Evolutionary conservation across 2,329 filamentous ascomycete species (phyloP).

Genomic region (Colletotrichum cuscutae): DNA sequence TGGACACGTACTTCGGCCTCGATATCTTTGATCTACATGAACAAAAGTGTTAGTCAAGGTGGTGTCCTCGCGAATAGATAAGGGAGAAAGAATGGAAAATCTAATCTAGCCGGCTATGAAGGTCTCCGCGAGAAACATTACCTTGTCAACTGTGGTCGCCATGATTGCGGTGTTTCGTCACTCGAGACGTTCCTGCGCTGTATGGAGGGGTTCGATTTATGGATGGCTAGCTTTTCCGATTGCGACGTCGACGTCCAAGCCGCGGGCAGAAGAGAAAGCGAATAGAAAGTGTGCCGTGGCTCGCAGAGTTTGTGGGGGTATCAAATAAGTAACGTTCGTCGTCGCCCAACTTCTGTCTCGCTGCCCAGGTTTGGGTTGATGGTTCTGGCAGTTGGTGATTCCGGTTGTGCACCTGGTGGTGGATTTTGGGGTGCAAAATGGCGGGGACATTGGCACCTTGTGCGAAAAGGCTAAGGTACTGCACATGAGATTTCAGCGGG

Average conservation of each 20-base stretch:
- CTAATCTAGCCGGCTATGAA: not conserved
- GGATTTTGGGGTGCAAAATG: conserved; percentile 30
- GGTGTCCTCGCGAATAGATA: conserved; percentile 10
- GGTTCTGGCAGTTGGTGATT: conserved; percentile 5
- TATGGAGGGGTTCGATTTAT: not conserved
- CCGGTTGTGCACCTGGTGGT: conserved; percentile 4
- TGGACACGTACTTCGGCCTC: conserved; percentile 82
- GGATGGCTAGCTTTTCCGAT: not conserved
- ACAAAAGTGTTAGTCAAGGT: conserved; percentile 44
- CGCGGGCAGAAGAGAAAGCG: not conserved
- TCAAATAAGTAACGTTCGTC: not conserved
- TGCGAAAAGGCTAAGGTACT: conserved; percentile 26
- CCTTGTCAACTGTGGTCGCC: conserved; percentile 98
- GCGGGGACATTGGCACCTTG: conserved; percentile 13
- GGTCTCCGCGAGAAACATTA: conserved; percentile 50
- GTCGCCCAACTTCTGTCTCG: not conserved
- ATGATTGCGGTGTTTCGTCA: conserved; percentile 65
- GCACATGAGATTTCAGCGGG: conserved; percentile 50
- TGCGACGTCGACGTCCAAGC: not conserved
- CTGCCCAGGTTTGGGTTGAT: not conserved
- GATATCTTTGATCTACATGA: conserved; percentile 87
- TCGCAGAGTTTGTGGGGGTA: not conserved
- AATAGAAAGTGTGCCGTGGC: not conserved
- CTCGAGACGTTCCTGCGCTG: conserved; percentile 4
- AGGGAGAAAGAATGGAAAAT: not conserved